A percentile compares a stretch with the other conserved stretches of the same genome.
phyloP scores from a whole-genome alignment of 1,284 basidiomycete genomes.

The Ganoderma leucocontextum region DNA sequence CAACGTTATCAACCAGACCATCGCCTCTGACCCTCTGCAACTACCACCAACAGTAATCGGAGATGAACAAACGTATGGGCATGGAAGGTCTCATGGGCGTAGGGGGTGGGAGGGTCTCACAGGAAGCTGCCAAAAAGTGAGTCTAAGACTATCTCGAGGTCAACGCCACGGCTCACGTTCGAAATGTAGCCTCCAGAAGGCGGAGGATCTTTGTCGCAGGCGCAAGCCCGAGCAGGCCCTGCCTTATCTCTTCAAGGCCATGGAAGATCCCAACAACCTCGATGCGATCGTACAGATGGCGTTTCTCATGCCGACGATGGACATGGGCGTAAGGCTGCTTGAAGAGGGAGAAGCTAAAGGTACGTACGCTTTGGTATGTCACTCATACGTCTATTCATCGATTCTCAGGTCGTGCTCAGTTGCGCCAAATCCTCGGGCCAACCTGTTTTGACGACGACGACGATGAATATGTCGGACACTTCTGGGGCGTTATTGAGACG shows the following conservation, averaged over 20 bases:
- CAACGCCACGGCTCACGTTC: background rate
- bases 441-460: constrained; percentile 51
- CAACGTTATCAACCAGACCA: background rate
- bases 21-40: background rate
- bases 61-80: constrained; percentile 37
- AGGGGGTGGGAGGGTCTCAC: constrained; percentile 38
- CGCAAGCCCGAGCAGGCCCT: constrained; percentile 38
- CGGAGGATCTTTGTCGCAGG: constrained; percentile 39
- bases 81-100: constrained; percentile 34
- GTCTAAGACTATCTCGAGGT: constrained; percentile 9
- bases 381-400: background rate
- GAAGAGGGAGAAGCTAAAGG: constrained; percentile 33
- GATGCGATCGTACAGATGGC: constrained; percentile 41
- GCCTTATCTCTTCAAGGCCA: constrained; percentile 39
- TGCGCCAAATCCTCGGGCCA: constrained; percentile 43
- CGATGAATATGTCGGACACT: constrained; percentile 44
- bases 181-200: constrained; percentile 36
- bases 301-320: constrained; percentile 37
- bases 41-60: background rate
- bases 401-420: constrained; percentile 40
- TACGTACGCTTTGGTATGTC: constrained; percentile 1
- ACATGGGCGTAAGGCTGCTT: constrained; percentile 33
- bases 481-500: constrained; percentile 50
- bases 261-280: constrained; percentile 42
- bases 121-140: constrained; percentile 38